Base-by-base conservation (phyloP, 2,329 filamentous ascomycete genomes). In the Talaromyces amestolkiae region DNA sequence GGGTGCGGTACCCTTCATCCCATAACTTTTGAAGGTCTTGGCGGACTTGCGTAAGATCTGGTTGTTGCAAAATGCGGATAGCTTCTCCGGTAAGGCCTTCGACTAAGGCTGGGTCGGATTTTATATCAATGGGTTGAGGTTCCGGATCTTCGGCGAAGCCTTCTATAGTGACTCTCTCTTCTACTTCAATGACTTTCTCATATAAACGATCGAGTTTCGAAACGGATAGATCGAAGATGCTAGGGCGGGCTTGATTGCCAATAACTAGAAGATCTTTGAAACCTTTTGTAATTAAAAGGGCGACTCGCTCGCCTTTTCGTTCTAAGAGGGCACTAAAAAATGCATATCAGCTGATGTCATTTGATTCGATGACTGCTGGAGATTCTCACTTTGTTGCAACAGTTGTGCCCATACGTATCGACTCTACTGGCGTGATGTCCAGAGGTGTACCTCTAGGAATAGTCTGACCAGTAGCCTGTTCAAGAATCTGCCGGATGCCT, bases 331-430 rank as follows among this genome's bases (percentile, higher is more conserved):
- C 92, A 74, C 95, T 96, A 24, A 0, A 91, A 95, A 17, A 91
- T 91, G 13, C 95, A 27, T 10, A 9, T 62, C 19, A 54, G 60
- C 3, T 22, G 17, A n/a, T 47, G 17, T 24, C 19, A 24, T 47
- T 13, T 22, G 4, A 1, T 13, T 24, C 11, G 13, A 2, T 15
- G 19, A 47, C 19, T 27, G 19, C 22, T 13, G 19, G 11, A 24
- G 35, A 1, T 31, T 37, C 35, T 37, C 13, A 67, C 66, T 96
- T 96, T 1, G 92, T 96, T 8, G 92, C 92, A 13, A 96, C 92
- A 0, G 92, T 96, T 3, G 92, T 96, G 51, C 92, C 92, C 92
- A 96, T 96, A 63, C 92, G 88, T 74, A 96, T 95, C 2, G 65
- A 69, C 15, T 69, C 69, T 6, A 71, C 63, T 15, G 58, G 53